phyloP scores from a whole-genome alignment of 2,329 filamentous ascomycete genomes.

The Didymella arachidicola region DNA sequence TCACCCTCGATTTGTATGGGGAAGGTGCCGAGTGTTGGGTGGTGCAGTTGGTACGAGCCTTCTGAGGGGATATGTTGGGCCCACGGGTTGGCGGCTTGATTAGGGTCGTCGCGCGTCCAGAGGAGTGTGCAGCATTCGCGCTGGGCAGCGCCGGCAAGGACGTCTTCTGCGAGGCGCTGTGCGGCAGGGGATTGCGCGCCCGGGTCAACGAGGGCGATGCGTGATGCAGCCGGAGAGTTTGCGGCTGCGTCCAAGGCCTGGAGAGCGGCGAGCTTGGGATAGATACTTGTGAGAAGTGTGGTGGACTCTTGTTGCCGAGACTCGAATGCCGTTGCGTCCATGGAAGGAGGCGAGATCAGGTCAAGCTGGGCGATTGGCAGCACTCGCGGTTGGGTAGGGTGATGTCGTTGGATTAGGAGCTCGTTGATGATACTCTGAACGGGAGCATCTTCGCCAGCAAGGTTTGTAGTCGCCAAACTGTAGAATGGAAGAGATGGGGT shows the following conservation, averaged over 20 bases:
- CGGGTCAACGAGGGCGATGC: conserved; percentile 73
- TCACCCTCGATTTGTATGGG: conserved; percentile 54
- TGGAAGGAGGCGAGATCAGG: conserved; percentile 48
- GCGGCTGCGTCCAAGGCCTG: conserved; percentile 56
- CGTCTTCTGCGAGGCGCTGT: conserved; percentile 66
- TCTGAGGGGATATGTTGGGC: conserved; percentile 47
- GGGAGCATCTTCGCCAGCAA: conserved; percentile 55
- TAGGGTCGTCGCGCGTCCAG: conserved; percentile 60
- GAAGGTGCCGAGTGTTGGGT: conserved; percentile 55
- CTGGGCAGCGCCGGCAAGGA: conserved; percentile 69
- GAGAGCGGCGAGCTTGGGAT: conserved; percentile 57
- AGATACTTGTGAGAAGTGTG: conserved; percentile 52
- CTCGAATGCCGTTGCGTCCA: conserved; percentile 37
- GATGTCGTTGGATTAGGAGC: conserved; percentile 50
- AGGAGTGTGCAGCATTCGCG: conserved; percentile 74
- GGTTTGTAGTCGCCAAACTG: conserved; percentile 67
- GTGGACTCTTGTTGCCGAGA: conserved; percentile 43
- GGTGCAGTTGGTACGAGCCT: conserved; percentile 56
- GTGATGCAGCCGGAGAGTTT: conserved; percentile 54
- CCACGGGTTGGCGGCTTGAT: conserved; percentile 49
- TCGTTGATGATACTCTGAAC: conserved; percentile 58
- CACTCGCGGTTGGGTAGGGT: conserved; percentile 50
- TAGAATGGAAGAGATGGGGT: conserved; percentile 75
- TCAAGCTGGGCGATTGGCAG: conserved; percentile 52
- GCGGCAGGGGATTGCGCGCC: conserved; percentile 68